A percentile compares a stretch with the other conserved stretches of the same genome.
phyloP scores from a whole-genome alignment of 2,329 filamentous ascomycete species.

The Tolypocladium nubicola region DNA sequence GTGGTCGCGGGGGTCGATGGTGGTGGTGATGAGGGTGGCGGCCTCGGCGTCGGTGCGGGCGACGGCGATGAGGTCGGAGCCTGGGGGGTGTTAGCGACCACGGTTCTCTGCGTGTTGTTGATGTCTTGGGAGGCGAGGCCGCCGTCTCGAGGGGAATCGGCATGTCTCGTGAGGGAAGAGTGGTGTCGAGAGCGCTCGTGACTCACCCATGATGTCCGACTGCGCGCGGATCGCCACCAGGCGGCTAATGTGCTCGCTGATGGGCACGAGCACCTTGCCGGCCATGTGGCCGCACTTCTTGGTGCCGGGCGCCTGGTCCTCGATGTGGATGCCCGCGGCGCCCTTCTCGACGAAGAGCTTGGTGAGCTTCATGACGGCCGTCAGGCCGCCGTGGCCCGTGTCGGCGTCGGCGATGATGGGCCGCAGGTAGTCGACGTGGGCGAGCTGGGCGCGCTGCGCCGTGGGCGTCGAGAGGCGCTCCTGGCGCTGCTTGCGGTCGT shows the following conservation, averaged over 20 bases:
- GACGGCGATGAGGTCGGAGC: conserved; percentile 77
- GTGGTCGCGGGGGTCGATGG: conserved; percentile 92
- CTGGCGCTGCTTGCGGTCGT: conserved; percentile 97
- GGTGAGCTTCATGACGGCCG: conserved; percentile 98
- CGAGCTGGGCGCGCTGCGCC: conserved; percentile 57
- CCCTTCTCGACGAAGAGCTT: conserved; percentile 96
- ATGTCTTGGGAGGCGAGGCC: background rate
- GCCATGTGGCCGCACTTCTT: conserved; percentile 99
- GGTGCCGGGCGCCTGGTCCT: conserved; percentile 94
- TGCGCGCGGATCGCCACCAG: conserved; percentile 94
- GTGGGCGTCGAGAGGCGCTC: conserved; percentile 75
- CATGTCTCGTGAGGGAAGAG: background rate
- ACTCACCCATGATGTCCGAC: conserved; percentile 89
- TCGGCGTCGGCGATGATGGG: conserved; percentile 96
- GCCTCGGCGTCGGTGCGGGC: conserved; percentile 96
- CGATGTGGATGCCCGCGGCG: conserved; percentile 95
- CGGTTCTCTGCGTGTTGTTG: too few relatives aligned
- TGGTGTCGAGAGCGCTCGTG: background rate
- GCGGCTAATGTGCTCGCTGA: conserved; percentile 96
- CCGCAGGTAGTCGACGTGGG: conserved; percentile 86
- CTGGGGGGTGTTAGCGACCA: conserved; percentile 23
- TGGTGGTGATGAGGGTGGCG: conserved; percentile 91
- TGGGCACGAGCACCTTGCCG: conserved; percentile 93
- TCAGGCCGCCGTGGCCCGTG: conserved; percentile 92
- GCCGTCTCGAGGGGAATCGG: background rate